These are phyloP conservation scores for Claviceps sp. DNA, from an alignment of 2,329 filamentous ascomycete species.

Conservation along the genomic window DNA sequence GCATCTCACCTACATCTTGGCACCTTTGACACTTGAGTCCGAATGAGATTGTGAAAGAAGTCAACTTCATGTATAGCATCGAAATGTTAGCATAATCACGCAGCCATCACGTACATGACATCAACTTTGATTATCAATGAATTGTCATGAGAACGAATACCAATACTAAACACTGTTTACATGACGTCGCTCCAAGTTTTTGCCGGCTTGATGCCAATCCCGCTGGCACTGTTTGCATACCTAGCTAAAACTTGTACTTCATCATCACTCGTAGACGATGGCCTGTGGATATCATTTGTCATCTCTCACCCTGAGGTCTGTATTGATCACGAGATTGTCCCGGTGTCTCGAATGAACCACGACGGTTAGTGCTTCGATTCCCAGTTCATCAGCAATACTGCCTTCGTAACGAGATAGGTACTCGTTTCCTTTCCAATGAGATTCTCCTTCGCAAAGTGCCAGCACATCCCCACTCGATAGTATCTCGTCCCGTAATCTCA, in stretches of 20 bases:
- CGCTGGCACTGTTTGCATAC: background rate
- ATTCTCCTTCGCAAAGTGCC: constrained; percentile 9
- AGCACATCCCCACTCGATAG: constrained; percentile 27
- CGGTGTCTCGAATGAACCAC: constrained; percentile 35
- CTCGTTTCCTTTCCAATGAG: constrained; percentile 8
- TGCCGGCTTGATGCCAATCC: too few species aligned
- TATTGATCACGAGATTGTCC: constrained; percentile 39
- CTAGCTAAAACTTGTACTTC: background rate
- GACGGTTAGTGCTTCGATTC: constrained; percentile 36
- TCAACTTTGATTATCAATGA: too few species aligned
- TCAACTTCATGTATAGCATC: too few species aligned
- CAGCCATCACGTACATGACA: too few species aligned
- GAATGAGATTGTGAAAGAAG: too few species aligned
- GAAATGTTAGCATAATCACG: too few species aligned
- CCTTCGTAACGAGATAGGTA: background rate
- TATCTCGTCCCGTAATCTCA: constrained; percentile 27
- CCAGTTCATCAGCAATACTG: constrained; percentile 19
- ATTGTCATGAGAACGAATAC: too few species aligned
- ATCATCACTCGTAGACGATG: background rate
- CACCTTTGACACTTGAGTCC: too few species aligned
- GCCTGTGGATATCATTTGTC: background rate
- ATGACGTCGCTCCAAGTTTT: too few species aligned
- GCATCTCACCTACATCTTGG: too few species aligned
- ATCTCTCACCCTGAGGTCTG: constrained; percentile 18
- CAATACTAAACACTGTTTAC: too few species aligned